Evolutionary conservation across 2,329 filamentous ascomycete species (phyloP).

Genomic region (Colletotrichum destructivum): DNA sequence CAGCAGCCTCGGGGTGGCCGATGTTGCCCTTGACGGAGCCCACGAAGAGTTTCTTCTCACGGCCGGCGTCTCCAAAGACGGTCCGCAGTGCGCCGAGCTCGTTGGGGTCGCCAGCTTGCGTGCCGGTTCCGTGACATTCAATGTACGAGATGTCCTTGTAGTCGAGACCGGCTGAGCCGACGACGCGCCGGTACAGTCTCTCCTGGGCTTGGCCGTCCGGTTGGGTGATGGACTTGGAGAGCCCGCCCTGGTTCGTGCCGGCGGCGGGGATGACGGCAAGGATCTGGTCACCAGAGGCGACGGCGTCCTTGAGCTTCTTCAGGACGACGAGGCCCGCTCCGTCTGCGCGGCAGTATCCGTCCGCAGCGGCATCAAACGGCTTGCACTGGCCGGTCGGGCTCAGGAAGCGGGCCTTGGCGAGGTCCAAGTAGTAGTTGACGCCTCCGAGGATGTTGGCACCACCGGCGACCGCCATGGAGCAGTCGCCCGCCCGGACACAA

Average conservation of each 20-base stretch:
- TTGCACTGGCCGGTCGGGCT: constrained; percentile 52
- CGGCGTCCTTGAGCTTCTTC: constrained; percentile 50
- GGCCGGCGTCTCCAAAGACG: constrained; percentile 46
- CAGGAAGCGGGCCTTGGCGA: constrained; percentile 46
- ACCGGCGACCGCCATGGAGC: constrained; percentile 53
- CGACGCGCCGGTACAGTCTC: constrained; percentile 65
- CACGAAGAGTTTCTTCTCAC: neutral
- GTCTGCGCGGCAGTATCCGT: constrained; percentile 68
- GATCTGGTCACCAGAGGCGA: constrained; percentile 53
- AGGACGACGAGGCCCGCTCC: constrained; percentile 61
- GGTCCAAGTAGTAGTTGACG: neutral
- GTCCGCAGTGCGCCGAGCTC: constrained; percentile 68
- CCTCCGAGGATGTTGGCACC: constrained; percentile 55
- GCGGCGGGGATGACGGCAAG: constrained; percentile 57
- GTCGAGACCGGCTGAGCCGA: constrained; percentile 51
- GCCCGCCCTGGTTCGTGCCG: constrained; percentile 59
- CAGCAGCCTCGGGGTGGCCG: constrained; percentile 47
- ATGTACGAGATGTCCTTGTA: constrained; percentile 43
- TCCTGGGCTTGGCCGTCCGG: constrained; percentile 43
- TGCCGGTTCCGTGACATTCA: constrained; percentile 64
- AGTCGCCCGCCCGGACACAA: constrained; percentile 47
- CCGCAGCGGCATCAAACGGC: constrained; percentile 50
- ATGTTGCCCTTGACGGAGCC: constrained; percentile 56
- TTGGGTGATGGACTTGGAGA: constrained; percentile 48
- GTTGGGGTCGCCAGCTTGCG: constrained; percentile 58